Evolutionary conservation across 345 rosid species (phyloP).

Genomic region (Arabidopsis suecica): DNA sequence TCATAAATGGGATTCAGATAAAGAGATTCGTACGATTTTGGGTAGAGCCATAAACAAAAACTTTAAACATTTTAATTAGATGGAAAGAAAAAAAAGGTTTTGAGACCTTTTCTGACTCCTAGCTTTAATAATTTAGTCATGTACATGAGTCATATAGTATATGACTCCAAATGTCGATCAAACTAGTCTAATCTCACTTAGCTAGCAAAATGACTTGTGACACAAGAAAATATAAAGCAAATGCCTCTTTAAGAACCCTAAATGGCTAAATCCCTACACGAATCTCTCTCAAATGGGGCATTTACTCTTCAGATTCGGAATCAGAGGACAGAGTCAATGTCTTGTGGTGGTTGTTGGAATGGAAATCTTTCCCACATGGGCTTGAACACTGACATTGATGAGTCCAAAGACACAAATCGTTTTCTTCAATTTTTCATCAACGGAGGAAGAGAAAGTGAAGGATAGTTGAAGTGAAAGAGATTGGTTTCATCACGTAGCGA

Average conservation of each 20-base stretch:
- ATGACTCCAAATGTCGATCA: background rate
- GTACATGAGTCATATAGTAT: background rate
- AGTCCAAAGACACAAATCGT: background rate
- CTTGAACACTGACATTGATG: background rate
- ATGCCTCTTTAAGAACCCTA: background rate
- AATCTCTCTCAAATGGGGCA: background rate
- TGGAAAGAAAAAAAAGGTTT: background rate
- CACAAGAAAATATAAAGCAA: background rate
- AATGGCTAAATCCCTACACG: background rate
- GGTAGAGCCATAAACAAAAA: background rate
- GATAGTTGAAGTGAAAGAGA: slow-evolving; percentile 3
- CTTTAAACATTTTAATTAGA: background rate
- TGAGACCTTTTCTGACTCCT: background rate
- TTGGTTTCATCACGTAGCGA: slow-evolving; percentile 26
- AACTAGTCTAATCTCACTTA: slow-evolving; percentile 7
- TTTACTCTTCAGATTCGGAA: background rate
- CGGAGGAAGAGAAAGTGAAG: background rate
- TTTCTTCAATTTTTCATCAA: slow-evolving; percentile 12
- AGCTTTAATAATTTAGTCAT: background rate
- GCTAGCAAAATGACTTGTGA: slow-evolving; percentile 15
- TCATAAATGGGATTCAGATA: background rate
- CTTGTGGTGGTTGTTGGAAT: background rate
- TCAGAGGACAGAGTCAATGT: slow-evolving; percentile 2
- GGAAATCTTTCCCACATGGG: background rate
- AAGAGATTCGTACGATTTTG: background rate